Evolutionary conservation across 1,284 basidiomycete genomes (phyloP).

Genomic region (Cryptococcus sp.): DNA sequence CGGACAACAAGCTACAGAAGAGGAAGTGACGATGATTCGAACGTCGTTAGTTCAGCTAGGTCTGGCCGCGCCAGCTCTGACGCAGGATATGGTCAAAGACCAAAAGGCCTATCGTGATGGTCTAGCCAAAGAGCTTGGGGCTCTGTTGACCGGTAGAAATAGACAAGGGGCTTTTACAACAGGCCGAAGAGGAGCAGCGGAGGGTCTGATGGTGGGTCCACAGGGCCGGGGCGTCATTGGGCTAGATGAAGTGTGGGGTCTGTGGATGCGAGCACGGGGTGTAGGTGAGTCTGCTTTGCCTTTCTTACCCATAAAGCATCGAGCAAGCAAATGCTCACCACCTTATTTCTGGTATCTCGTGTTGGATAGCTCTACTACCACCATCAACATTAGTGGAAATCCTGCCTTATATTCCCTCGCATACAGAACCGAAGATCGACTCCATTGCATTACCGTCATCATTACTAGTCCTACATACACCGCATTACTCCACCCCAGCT

Average conservation of each 20-base stretch:
- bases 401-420: conserved; percentile 65
- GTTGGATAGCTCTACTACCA: conserved; percentile 71
- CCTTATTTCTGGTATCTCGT: too few species aligned
- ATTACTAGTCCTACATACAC: conserved; percentile 80
- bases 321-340: neutral
- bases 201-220: conserved; percentile 44
- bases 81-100: conserved; percentile 84
- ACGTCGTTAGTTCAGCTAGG: conserved; percentile 87
- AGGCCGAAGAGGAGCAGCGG: conserved; percentile 6
- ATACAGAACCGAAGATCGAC: conserved; percentile 70
- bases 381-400: conserved; percentile 78
- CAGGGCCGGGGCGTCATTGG: conserved; percentile 69
- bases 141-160: conserved; percentile 59
- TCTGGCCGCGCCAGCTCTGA: conserved; percentile 70
- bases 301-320: conserved; percentile 1
- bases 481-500: conserved; percentile 65
- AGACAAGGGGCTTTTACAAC: conserved; percentile 26
- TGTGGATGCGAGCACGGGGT: conserved; percentile 94
- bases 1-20: conserved; percentile 53
- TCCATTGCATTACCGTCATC: conserved; percentile 70
- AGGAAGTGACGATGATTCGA: conserved; percentile 81
- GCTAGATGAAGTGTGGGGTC: conserved; percentile 93
- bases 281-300: conserved; percentile 65
- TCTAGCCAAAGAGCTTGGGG: conserved; percentile 78
- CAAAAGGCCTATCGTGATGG: conserved; percentile 78